These are phyloP conservation scores for Dentipellis sp. DNA, from an alignment of 768 basidiomycete species.

Conservation along the genomic window DNA sequence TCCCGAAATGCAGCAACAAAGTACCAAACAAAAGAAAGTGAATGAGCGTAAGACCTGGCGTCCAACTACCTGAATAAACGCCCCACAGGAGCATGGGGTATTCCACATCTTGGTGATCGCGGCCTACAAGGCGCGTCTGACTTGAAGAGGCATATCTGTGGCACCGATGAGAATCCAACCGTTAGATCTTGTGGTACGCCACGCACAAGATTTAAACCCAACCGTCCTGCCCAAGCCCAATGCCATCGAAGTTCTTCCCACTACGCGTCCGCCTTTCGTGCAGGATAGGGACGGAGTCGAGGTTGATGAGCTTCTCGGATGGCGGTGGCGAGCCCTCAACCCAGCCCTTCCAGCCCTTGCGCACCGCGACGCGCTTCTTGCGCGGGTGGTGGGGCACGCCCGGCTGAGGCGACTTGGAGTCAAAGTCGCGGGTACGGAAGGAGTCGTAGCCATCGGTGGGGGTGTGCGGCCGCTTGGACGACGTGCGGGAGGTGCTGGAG, in stretches of 20 bases:
- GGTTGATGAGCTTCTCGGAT: slow-evolving; percentile 73
- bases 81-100: background rate
- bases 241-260: slow-evolving; percentile 79
- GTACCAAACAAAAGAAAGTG: background rate
- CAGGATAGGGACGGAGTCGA: slow-evolving; percentile 62
- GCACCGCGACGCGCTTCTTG: slow-evolving; percentile 51
- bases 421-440: slow-evolving; percentile 16
- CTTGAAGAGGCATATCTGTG: background rate
- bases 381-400: slow-evolving; percentile 19
- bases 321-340: slow-evolving; percentile 79
- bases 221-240: slow-evolving; percentile 65
- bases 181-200: slow-evolving; percentile 23
- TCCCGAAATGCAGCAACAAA: slow-evolving; percentile 11
- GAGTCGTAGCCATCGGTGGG: slow-evolving; percentile 45
- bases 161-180: slow-evolving; percentile 38
- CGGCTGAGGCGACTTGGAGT: slow-evolving; percentile 12
- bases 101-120: background rate
- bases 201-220: slow-evolving; percentile 58
- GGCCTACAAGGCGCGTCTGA: background rate
- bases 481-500: slow-evolving; percentile 64
- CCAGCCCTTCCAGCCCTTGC: slow-evolving; percentile 90
- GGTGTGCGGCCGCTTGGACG: slow-evolving; percentile 72
- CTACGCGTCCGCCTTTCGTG: slow-evolving; percentile 74
- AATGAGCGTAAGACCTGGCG: background rate
- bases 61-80: slow-evolving; percentile 4